Evolutionary conservation across 2,329 filamentous ascomycete genomes (phyloP).

Genomic region (Herpotrichia juniperi): DNA sequence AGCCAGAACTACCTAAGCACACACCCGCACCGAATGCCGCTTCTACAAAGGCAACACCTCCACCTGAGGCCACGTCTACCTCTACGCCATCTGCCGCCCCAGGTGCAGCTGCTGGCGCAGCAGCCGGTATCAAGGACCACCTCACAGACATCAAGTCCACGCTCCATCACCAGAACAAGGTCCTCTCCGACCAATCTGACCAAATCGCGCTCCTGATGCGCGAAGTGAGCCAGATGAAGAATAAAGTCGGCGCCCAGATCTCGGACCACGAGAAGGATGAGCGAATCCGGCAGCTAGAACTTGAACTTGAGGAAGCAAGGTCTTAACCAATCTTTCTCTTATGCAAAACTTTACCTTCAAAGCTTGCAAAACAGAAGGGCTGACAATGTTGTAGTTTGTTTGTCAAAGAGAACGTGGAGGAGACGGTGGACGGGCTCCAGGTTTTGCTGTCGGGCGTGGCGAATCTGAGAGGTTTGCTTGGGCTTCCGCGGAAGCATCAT

Average conservation of each 20-base stretch:
- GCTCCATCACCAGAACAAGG: constrained; percentile 66
- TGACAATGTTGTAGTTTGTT: constrained; percentile 1
- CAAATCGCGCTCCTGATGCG: constrained; percentile 77
- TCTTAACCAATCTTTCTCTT: constrained; percentile 23
- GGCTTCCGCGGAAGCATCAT: too few relatives aligned
- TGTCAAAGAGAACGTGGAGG: not conserved
- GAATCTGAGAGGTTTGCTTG: not conserved
- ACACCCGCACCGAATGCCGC: constrained; percentile 48
- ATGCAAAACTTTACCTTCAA: not conserved
- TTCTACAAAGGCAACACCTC: constrained; percentile 43
- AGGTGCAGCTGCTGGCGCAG: constrained; percentile 51
- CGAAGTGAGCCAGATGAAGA: constrained; percentile 68
- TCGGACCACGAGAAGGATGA: constrained; percentile 48
- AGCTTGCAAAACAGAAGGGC: constrained; percentile 6
- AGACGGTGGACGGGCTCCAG: not conserved
- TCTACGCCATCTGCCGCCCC: constrained; percentile 45
- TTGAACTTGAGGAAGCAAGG: constrained; percentile 49
- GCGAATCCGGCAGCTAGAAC: constrained; percentile 47
- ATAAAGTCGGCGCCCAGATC: constrained; percentile 64
- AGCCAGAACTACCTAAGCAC: constrained; percentile 54
- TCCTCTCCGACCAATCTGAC: constrained; percentile 77
- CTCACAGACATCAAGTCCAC: constrained; percentile 79
- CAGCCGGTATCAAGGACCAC: constrained; percentile 66
- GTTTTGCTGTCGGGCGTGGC: not conserved
- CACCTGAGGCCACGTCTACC: constrained; percentile 45